Evolutionary conservation across 345 rosid species (phyloP).

Genomic region (Crucihimalaya himalaica): DNA sequence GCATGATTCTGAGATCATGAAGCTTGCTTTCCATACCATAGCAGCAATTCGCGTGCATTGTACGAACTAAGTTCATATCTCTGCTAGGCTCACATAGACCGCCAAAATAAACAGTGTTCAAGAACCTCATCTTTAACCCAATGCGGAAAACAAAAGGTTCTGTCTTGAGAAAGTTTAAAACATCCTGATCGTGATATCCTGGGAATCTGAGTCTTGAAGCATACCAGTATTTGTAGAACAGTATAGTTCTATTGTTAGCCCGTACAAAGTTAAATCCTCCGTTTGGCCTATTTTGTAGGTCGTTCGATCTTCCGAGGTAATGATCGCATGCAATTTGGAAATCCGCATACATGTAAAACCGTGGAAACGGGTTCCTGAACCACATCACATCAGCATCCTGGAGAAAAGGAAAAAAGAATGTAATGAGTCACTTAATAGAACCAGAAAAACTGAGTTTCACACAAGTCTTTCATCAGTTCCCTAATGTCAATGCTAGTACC

Average conservation of each 20-base stretch:
- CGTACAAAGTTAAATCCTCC: constrained; percentile 78
- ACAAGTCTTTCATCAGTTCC: neutral
- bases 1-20: constrained; percentile 74
- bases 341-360: constrained; percentile 69
- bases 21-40: constrained; percentile 76
- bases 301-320: constrained; percentile 59
- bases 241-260: constrained; percentile 77
- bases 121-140: constrained; percentile 69
- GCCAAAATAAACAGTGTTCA: constrained; percentile 76
- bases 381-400: constrained; percentile 98
- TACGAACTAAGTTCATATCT: constrained; percentile 71
- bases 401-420: neutral
- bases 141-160: constrained; percentile 51
- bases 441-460: neutral
- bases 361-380: constrained; percentile 83
- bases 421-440: constrained; percentile 28
- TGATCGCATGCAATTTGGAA: constrained; percentile 92
- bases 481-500: neutral
- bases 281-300: constrained; percentile 62
- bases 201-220: constrained; percentile 71
- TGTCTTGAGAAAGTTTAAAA: constrained; percentile 59
- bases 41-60: constrained; percentile 94
- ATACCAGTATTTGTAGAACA: constrained; percentile 84
- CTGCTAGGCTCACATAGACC: constrained; percentile 88
- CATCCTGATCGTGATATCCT: constrained; percentile 76